These are phyloP conservation scores for Tetrapisispora phaffii DNA, from an alignment of 805 yeast species.

Conservation along the genomic window DNA sequence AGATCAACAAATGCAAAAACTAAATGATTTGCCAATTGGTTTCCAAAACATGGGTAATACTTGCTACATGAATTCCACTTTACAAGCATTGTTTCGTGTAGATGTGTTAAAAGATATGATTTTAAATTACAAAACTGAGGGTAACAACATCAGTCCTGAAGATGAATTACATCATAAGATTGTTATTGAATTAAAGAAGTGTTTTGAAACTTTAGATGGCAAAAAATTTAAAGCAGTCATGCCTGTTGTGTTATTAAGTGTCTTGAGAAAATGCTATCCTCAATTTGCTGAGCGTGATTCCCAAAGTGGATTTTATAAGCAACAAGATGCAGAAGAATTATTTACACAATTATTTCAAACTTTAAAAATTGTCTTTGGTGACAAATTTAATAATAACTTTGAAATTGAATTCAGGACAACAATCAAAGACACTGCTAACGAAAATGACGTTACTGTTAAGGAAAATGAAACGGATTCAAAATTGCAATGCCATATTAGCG, in stretches of 20 bases:
- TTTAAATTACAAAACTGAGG: constrained; percentile 40
- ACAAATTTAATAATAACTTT: constrained; percentile 46
- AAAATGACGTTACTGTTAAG: constrained; percentile 40
- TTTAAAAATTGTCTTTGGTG: constrained; percentile 38
- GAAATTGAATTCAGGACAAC: constrained; percentile 54
- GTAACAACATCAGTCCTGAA: constrained; percentile 9
- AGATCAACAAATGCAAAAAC: constrained; percentile 26
- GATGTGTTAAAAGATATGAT: constrained; percentile 60
- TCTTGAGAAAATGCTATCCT: constrained; percentile 62
- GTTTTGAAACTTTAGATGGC: constrained; percentile 34
- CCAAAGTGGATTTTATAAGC: constrained; percentile 64
- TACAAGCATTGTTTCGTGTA: constrained; percentile 79
- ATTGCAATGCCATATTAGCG: constrained; percentile 80
- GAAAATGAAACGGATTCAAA: constrained; percentile 51
- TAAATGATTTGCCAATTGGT: constrained; percentile 67
- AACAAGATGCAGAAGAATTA: constrained; percentile 98
- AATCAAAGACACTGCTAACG: constrained; percentile 51
- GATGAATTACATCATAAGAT: constrained; percentile 31
- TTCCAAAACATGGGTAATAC: constrained; percentile 92
- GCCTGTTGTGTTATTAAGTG: constrained; percentile 58
- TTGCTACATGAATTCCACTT: constrained; percentile 81
- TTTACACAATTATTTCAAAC: constrained; percentile 65
- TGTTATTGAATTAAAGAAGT: constrained; percentile 40
- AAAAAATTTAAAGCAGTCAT: constrained; percentile 40
- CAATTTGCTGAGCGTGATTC: constrained; percentile 78